Evolutionary conservation across 2,329 filamentous ascomycete species (phyloP).

Genomic region (Penicillium hesseltinei): DNA sequence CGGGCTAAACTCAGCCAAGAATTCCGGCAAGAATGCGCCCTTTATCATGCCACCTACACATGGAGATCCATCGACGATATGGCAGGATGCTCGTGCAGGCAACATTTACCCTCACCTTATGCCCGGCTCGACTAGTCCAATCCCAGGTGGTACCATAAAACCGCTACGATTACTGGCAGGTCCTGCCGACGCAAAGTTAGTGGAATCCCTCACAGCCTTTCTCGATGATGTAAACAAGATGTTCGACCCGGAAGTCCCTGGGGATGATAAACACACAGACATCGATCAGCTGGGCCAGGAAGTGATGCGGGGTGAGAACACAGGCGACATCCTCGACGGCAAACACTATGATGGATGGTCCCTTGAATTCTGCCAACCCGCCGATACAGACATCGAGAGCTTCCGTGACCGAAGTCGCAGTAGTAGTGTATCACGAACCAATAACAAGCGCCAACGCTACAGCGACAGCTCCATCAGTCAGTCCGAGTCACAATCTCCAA

Average conservation of each 20-base stretch:
- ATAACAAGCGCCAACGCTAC: constrained; percentile 39
- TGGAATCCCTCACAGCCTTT: constrained; percentile 67
- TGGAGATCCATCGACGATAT: constrained; percentile 69
- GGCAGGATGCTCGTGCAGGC: constrained; percentile 78
- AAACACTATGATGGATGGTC: constrained; percentile 91
- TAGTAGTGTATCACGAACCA: constrained; percentile 47
- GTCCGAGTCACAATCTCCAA: constrained; percentile 30
- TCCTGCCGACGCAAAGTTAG: constrained; percentile 64
- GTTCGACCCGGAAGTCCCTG: constrained; percentile 55
- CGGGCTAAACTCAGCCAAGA: constrained; percentile 44
- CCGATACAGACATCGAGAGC: constrained; percentile 56
- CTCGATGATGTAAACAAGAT: constrained; percentile 68
- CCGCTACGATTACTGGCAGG: constrained; percentile 69
- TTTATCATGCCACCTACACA: constrained; percentile 74
- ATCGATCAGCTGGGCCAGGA: constrained; percentile 74
- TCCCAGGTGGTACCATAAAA: constrained; percentile 68
- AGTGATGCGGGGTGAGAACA: constrained; percentile 64
- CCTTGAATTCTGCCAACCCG: constrained; percentile 64
- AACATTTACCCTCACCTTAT: constrained; percentile 78
- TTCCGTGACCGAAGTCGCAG: constrained; percentile 41
- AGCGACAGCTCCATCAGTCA: constrained; percentile 37
- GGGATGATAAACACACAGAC: constrained; percentile 55
- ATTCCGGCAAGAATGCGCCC: constrained; percentile 52
- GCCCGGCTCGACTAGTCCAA: constrained; percentile 71
- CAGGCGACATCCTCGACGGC: constrained; percentile 61